A percentile compares a stretch with the other conserved stretches of the same genome.
phyloP scores from a whole-genome alignment of 345 rosid genomes.

The Triadica sebifera region DNA sequence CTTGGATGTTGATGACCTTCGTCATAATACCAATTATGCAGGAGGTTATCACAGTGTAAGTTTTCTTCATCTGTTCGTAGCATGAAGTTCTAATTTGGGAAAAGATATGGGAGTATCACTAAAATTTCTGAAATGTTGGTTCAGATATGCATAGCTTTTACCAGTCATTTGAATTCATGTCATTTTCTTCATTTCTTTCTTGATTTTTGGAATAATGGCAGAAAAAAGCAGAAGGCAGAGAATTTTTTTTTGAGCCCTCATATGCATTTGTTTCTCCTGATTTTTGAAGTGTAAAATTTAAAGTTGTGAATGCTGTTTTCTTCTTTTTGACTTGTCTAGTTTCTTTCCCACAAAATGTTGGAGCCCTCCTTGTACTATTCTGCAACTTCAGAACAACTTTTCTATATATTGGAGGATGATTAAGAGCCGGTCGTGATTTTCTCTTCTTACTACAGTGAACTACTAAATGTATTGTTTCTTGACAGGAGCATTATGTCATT shows the following conservation, averaged over 20 bases:
- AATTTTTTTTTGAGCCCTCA: too few relatives aligned
- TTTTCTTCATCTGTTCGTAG: background rate
- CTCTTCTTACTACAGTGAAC: too few relatives aligned
- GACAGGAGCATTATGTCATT: slow-evolving; percentile 94
- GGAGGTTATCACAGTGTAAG: slow-evolving; percentile 90
- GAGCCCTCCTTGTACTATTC: background rate
- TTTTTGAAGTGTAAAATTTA: too few relatives aligned
- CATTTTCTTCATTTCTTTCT: background rate
- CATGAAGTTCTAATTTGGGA: background rate
- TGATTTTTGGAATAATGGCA: too few relatives aligned
- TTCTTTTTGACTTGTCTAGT: background rate
- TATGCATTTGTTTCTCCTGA: too few relatives aligned
- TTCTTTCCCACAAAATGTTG: background rate
- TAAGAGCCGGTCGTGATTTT: background rate
- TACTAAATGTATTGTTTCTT: slow-evolving; percentile 6
- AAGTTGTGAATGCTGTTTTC: too few relatives aligned
- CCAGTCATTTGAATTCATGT: background rate
- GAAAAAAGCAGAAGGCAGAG: too few relatives aligned
- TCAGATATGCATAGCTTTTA: background rate
- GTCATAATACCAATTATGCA: slow-evolving; percentile 68
- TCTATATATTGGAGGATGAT: background rate
- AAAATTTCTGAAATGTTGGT: slow-evolving; percentile 5
- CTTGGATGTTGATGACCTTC: slow-evolving; percentile 94
- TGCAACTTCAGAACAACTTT: background rate
- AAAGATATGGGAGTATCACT: background rate